Evolutionary conservation across 805 yeast species (phyloP), one percentile per base, ranked within the genome.

Genomic region (Candida verbasci): DNA sequence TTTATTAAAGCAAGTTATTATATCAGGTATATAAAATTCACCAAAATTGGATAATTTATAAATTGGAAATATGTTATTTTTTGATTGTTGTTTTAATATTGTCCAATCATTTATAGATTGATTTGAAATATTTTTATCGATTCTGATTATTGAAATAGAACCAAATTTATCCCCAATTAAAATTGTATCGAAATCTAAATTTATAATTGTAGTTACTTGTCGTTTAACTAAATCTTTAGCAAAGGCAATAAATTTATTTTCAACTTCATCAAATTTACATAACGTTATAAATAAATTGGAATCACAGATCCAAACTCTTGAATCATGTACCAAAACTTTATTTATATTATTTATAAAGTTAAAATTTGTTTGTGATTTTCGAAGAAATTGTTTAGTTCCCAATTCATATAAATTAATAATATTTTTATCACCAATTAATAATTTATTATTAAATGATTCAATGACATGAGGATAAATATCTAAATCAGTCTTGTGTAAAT

Each of bases 111-210:
- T 73, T 40, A 74, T 80, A 17, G 77, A 58, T 28, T 68, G 53
- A 29, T 62, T 58, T 0, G 80, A 71, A 0, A 69, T 63, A 4
- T 67, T 60, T n/a, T 60, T 59, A 0, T 82, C 75, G 27, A 82
- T 57, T 40, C 96, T 63, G 27, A 86, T 58, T 1, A 85, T 72
- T 58, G 82, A 79, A 0, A 88, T 31, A 47, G 82, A 86, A 0
- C 97, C 97, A 58, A 84, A 87, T 50, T 80, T 81, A 54, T 93
- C 97, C 10, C 96, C 96, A 1, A 86, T 86, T 27, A 83, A 63
- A 1, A 84, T 75, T 0, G 96, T 87, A 38, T 78, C 78, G 43
- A 77, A 74, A 53, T 93, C 97, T 4, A 93, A 58, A 44, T 76
- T 60, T 3, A 68, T 51, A 29, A 82, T 47, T 2, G 78, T 47